Evolutionary conservation across 495 filamentous ascomycete genomes (phyloP).

Genomic region (Beverwykella pulmonaria): DNA sequence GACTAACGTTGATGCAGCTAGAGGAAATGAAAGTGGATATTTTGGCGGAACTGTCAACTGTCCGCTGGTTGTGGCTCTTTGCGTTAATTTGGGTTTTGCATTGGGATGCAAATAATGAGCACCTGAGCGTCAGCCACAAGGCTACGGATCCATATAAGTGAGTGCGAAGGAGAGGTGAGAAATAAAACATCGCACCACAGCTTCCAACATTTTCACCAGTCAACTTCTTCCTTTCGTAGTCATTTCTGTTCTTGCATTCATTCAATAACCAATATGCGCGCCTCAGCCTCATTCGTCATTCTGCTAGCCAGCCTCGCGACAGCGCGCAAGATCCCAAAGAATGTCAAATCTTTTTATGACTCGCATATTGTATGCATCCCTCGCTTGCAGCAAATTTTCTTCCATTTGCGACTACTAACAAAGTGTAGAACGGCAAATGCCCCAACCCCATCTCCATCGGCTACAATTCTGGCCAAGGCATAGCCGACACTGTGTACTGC

Average conservation of each 20-base stretch:
- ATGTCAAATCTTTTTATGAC: not conserved
- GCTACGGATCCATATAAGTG: not conserved
- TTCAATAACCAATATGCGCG: not conserved
- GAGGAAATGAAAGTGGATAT: not conserved
- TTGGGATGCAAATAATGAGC: not conserved
- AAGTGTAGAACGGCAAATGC: slow-evolving; percentile 6
- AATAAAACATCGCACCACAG: not conserved
- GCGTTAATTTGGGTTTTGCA: not conserved
- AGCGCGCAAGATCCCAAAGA: not conserved
- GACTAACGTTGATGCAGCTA: not conserved
- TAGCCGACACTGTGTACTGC: slow-evolving; percentile 37
- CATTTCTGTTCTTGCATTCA: not conserved
- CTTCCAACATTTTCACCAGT: not conserved
- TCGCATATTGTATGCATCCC: slow-evolving; percentile 3
- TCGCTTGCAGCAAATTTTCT: slow-evolving; percentile 27
- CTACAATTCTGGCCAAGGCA: slow-evolving; percentile 19
- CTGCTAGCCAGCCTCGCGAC: not conserved
- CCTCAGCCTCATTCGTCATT: not conserved
- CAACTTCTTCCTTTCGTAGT: no score
- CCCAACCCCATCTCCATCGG: slow-evolving; percentile 21
- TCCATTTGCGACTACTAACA: not conserved
- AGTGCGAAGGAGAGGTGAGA: not conserved
- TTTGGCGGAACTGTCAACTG: no score
- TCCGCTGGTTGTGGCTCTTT: no score
- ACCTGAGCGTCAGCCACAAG: not conserved